These are phyloP conservation scores for Syzygium syzygioides DNA, from an alignment of 441 rosid genomes.

Conservation along the genomic window DNA sequence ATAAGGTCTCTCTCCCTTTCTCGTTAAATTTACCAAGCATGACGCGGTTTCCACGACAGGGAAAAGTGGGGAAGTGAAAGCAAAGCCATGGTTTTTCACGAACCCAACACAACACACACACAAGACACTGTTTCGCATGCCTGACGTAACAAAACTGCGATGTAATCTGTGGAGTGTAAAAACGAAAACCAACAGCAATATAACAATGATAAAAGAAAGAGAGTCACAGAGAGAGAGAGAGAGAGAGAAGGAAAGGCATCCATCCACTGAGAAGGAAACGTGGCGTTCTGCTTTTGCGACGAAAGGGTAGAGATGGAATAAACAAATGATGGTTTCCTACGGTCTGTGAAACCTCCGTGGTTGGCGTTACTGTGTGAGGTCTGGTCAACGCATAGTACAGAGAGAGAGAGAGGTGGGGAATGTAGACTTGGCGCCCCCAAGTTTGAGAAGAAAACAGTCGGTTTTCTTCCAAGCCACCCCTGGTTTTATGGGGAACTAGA, in stretches of 20 bases:
- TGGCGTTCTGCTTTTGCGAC: neutral
- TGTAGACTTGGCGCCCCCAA: neutral
- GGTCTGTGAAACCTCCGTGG: neutral
- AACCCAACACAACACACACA: neutral
- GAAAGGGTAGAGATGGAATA: neutral
- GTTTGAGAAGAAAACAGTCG: neutral
- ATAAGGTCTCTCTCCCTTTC: neutral
- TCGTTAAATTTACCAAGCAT: neutral
- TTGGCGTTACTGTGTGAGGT: neutral
- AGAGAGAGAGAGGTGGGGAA: neutral
- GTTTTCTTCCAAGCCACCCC: neutral
- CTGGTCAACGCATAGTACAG: neutral
- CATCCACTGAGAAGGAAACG: neutral
- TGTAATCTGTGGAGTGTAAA: no score
- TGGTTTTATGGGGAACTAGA: neutral
- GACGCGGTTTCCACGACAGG: neutral
- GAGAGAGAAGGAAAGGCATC: no score
- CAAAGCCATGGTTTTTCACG: neutral
- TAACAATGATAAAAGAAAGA: fast-evolving
- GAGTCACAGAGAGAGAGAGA: neutral
- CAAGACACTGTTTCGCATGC: neutral
- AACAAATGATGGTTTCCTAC: neutral
- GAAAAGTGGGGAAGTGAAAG: neutral
- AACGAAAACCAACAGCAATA: neutral
- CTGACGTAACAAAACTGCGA: no score